phyloP scores from a whole-genome alignment of 2,329 filamentous ascomycete species.

The Nemania sp. region DNA sequence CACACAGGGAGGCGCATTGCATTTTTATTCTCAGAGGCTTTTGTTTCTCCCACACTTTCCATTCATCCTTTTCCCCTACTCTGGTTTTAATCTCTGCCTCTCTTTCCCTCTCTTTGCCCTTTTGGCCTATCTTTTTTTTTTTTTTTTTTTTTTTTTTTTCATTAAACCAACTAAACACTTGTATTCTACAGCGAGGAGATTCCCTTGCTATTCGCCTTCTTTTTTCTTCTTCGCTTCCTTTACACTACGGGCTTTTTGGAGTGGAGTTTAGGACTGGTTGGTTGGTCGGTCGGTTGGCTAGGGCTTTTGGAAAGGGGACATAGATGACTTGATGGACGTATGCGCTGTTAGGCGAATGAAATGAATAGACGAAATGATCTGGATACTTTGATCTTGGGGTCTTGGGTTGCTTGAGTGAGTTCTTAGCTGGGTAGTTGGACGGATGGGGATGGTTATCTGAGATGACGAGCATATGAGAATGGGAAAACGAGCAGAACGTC shows the following conservation, averaged over 20 bases:
- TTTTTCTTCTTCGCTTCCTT: neutral
- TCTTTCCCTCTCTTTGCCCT: no score
- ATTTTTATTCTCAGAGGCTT: neutral
- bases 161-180: neutral
- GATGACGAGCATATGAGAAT: neutral
- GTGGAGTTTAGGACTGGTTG: conserved; percentile 15
- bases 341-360: neutral
- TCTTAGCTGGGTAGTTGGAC: neutral
- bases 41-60: neutral
- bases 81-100: neutral
- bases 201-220: neutral
- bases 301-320: neutral
- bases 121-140: no score
- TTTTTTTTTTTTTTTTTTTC: neutral
- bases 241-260: neutral
- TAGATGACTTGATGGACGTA: neutral
- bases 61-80: no score
- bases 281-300: neutral
- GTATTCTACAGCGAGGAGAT: neutral
- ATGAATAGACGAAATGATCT: conserved; percentile 22
- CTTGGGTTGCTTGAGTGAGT: neutral
- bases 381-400: neutral
- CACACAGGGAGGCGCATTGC: neutral
- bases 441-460: no score
- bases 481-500: neutral